Evolutionary conservation across 495 filamentous ascomycete genomes (phyloP), one percentile per base, ranked within the genome.

Genomic region (Penicillium cataractarum): DNA sequence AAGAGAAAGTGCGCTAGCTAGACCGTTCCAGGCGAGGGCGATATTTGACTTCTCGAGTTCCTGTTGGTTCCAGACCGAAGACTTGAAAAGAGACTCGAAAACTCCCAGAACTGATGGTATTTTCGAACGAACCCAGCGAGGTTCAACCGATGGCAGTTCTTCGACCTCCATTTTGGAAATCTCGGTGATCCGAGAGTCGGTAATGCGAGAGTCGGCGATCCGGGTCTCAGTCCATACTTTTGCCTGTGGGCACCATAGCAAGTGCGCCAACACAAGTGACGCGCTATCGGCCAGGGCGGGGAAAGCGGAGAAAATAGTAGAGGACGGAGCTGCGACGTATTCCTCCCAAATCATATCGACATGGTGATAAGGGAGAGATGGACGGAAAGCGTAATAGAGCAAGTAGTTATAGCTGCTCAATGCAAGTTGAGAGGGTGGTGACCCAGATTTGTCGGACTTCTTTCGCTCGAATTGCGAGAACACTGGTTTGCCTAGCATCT

Each of bases 81-180:
- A 75, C 33, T 80, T 78, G 5, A 96, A 72, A 6, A 92, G 78
- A 3, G 81, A 82, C 55, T 89, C 86, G 22, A 96, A 80, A 3
- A 89, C 78, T 7, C 72, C 74, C 50, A 96, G 77, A 2, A 97
- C 80, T 26, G 73, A 77, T 0, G 71, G 64, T 7, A 88, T 77
- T 64, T 89, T 89, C 55, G 83, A 87, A 61, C 94, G 86, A n/a
- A 96, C 77, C 95, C 95, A 99, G 79, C 88, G 91, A 9, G 90
- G 80, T 71, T 97, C 92, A 13, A 97, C 73, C 3, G 86, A 73
- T 17, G 92, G 91, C 17, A 99, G 78, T 63, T 97, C 92, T 31
- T 88, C 87, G 0, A 86, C 76, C 39, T 83, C 82, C 37, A 93
- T 78, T 49, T 73, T 74, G 3, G 80, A 74, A 15, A 59, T 78